Percentiles rank a stretch among this genome's conserved stretches.
Conservation (phyloP, 345 rosid genomes). For the Eutrema heterophyllum region DNA sequence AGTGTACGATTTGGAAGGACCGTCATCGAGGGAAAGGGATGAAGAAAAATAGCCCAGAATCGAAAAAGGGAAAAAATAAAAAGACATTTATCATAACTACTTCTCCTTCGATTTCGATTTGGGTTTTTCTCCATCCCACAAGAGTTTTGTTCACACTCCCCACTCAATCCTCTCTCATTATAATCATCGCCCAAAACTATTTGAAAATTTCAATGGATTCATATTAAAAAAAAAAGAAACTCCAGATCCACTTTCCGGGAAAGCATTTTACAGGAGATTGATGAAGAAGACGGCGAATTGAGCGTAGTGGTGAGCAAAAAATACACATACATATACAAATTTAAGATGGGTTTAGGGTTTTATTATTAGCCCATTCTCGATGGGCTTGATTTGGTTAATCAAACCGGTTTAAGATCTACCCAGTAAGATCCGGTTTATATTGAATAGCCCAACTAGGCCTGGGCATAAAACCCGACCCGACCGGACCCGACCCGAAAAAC, state of each 20-base stretch:
- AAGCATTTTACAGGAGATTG: neutral
- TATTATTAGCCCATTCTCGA: neutral
- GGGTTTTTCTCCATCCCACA: neutral
- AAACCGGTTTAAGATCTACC: neutral
- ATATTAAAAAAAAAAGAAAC: neutral
- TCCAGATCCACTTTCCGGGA: neutral
- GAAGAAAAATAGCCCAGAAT: neutral
- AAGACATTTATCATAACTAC: neutral
- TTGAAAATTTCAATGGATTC: neutral
- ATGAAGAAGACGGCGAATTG: neutral
- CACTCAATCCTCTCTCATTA: constrained; percentile 31
- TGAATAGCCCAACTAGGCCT: neutral
- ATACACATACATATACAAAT: neutral
- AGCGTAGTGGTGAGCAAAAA: neutral
- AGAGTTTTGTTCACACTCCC: constrained; percentile 24
- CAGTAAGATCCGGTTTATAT: neutral
- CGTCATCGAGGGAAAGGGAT: constrained; percentile 27
- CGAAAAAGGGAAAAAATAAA: constrained; percentile 19
- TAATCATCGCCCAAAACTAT: constrained; percentile 24
- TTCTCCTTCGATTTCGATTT: constrained; percentile 31
- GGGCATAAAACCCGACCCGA: too few species aligned
- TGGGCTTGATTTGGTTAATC: constrained; percentile 2
- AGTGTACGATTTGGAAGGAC: constrained; percentile 28
- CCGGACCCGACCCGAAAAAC: too few species aligned
- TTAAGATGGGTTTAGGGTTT: constrained; percentile 16